A percentile compares a stretch with the other conserved stretches of the same genome.
These are phyloP conservation scores for Arthrobotrys sphaeroides DNA, from an alignment of 2,329 filamentous ascomycete genomes.

Conservation along the genomic window DNA sequence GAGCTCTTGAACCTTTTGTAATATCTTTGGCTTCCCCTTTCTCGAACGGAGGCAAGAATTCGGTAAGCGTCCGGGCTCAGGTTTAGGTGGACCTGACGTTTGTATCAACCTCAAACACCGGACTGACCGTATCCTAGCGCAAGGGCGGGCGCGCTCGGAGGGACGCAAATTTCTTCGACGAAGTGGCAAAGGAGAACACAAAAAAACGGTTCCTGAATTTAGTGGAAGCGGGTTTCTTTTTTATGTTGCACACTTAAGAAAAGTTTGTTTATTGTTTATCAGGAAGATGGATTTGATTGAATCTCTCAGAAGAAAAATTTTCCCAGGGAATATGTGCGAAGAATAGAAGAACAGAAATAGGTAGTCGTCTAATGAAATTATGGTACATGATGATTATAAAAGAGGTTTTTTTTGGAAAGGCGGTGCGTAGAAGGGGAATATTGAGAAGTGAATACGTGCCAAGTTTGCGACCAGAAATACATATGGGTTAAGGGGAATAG, in stretches of 20 bases:
- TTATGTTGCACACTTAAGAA: neutral
- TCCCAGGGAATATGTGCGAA: conserved; percentile 1
- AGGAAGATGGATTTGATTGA: neutral
- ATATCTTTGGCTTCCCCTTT: conserved; percentile 38
- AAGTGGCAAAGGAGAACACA: conserved; percentile 2
- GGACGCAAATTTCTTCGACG: conserved; percentile 11
- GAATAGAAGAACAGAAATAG: conserved; percentile 21
- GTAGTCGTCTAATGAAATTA: conserved; percentile 33
- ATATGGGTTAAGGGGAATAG: neutral
- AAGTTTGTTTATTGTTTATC: neutral
- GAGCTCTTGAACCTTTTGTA: conserved; percentile 21
- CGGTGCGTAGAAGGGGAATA: neutral
- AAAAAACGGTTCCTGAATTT: conserved; percentile 29
- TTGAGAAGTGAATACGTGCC: conserved; percentile 8
- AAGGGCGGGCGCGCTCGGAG: conserved; percentile 44
- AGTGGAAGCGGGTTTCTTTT: neutral
- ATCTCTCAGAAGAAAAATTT: neutral
- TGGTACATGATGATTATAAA: conserved; percentile 47
- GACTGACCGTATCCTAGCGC: conserved; percentile 43
- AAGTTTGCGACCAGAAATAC: conserved; percentile 22
- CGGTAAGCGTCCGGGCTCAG: conserved; percentile 30
- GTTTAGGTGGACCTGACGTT: conserved; percentile 29
- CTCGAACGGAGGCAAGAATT: conserved; percentile 43
- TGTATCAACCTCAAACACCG: conserved; percentile 52
- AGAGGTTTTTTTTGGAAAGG: conserved; percentile 4